Evolutionary conservation across 768 basidiomycete species (phyloP), one percentile per base, ranked within the genome.

Genomic region (Suillus variegatus): DNA sequence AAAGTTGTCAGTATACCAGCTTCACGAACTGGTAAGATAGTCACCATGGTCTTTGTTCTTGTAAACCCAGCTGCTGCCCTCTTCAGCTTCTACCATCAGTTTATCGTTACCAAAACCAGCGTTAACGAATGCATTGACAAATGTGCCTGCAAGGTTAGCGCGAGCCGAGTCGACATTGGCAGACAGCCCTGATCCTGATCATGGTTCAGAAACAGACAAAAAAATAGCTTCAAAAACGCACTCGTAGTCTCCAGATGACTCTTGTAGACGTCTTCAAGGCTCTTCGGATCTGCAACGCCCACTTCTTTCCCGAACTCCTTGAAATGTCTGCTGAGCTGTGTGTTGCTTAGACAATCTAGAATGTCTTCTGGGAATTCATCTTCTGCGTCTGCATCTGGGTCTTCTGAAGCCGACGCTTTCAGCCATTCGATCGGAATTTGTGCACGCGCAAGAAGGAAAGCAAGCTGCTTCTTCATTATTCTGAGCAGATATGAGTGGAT

Each of bases 121-220:
- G 73, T 99, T 99, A 61, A 98, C 97, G 66, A 99, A 99, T 1
- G 95, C 97, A 73, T 99, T 99, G 67, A 99, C 97, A 68, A 99
- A 99, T 1, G 97, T 97, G 4, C 95, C 93, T 0, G 97, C 97
- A 65, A 99, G 79, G 77, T 98, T 99, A 52, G 90, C 95, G 65
- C 93, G 86, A 28, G 97, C 97, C 7, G 96, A 97, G 72, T 98
- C 96, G 57, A 97, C 89, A 65, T 88, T 92, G 0, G 91, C 83
- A 3, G 89, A 85, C 14, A 89, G 80, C 32, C 87, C 84, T 38
- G 88, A 81, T 67, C 90, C 90, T 92, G 62, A 65, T 13, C 43
- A 28, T 16, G 8, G 6, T 14, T 36, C 49, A 60, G 63, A 9
- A 51, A 12, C 40, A 55, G 1, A 22, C 18, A 12, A 32, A 46